These are phyloP conservation scores for Luzula sylvatica DNA, from an alignment of 176 grass and related monocot genomes.

Conservation along the genomic window DNA sequence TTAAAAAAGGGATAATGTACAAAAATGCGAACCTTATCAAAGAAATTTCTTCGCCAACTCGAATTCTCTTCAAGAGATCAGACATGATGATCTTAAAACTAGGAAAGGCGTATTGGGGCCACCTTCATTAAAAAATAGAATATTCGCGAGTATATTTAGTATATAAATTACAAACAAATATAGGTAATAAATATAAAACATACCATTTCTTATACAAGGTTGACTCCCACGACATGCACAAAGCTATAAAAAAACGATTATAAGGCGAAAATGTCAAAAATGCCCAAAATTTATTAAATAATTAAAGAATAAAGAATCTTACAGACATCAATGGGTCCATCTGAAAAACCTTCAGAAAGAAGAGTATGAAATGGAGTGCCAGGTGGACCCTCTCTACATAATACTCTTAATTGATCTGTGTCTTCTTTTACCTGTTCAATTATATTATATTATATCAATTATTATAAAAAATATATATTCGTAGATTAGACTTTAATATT, in stretches of 20 bases:
- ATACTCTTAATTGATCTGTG: slow-evolving; percentile 66
- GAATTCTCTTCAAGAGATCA: slow-evolving; percentile 69
- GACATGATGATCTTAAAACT: slow-evolving; percentile 71
- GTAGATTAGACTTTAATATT: too few relatives aligned
- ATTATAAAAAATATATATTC: background rate
- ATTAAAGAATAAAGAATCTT: slow-evolving; percentile 23
- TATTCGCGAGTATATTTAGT: slow-evolving; percentile 6
- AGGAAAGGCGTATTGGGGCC: slow-evolving; percentile 87
- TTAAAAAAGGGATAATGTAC: slow-evolving; percentile 9
- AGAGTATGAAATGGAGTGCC: slow-evolving; percentile 87
- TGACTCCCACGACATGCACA: slow-evolving; percentile 86
- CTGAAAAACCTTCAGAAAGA: slow-evolving; percentile 69
- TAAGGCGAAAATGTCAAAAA: background rate
- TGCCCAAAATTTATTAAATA: too few relatives aligned
- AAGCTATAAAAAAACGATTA: slow-evolving; percentile 44
- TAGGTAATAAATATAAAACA: slow-evolving; percentile 14
- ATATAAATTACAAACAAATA: background rate
- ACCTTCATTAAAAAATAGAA: slow-evolving; percentile 51
- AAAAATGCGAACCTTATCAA: slow-evolving; percentile 65
- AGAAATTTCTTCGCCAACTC: slow-evolving; percentile 90
- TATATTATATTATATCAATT: background rate
- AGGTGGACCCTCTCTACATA: slow-evolving; percentile 71
- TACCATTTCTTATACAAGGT: slow-evolving; percentile 88
- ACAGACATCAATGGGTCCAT: slow-evolving; percentile 96
- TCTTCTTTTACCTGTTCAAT: slow-evolving; percentile 61